These are phyloP conservation scores for Neofusicoccum ribis DNA, from an alignment of 2,329 filamentous ascomycete species.

Conservation along the genomic window DNA sequence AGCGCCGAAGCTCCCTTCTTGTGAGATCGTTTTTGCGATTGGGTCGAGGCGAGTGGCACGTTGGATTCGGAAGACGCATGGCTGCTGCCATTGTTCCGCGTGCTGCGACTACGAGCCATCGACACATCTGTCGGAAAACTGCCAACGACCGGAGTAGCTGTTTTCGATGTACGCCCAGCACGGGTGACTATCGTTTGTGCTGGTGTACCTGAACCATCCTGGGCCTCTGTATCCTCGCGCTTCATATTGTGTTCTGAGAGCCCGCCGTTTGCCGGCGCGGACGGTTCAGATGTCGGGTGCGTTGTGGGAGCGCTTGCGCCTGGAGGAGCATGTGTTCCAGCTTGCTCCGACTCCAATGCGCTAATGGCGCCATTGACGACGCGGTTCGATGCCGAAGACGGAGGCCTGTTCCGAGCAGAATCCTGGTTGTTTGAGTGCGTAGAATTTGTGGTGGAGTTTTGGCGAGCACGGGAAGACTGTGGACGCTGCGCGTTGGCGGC, in stretches of 20 bases:
- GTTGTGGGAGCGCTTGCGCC: neutral
- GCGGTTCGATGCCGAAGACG: constrained; percentile 38
- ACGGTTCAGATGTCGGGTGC: neutral
- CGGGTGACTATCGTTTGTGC: constrained; percentile 29
- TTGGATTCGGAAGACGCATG: constrained; percentile 43
- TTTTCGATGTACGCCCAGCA: constrained; percentile 48
- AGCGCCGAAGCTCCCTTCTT: constrained; percentile 34
- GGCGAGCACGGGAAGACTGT: constrained; percentile 69
- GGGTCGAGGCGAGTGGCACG: constrained; percentile 27
- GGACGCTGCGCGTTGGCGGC: constrained; percentile 62
- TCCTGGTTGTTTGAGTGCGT: constrained; percentile 54
- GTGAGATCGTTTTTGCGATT: constrained; percentile 36
- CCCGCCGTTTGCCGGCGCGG: constrained; percentile 2
- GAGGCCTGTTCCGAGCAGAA: constrained; percentile 29
- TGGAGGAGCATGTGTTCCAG: neutral
- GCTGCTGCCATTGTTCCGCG: constrained; percentile 37
- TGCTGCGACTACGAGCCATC: constrained; percentile 45
- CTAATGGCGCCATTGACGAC: constrained; percentile 10
- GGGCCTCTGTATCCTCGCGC: constrained; percentile 50
- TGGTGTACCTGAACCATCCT: constrained; percentile 42
- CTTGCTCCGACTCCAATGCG: constrained; percentile 2
- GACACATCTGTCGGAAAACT: constrained; percentile 42
- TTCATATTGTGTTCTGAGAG: constrained; percentile 36
- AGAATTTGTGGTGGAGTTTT: constrained; percentile 60
- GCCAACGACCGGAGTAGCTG: constrained; percentile 48